phyloP scores from a whole-genome alignment of 202 grass and related monocot genomes.

The Musa balbisiana region DNA sequence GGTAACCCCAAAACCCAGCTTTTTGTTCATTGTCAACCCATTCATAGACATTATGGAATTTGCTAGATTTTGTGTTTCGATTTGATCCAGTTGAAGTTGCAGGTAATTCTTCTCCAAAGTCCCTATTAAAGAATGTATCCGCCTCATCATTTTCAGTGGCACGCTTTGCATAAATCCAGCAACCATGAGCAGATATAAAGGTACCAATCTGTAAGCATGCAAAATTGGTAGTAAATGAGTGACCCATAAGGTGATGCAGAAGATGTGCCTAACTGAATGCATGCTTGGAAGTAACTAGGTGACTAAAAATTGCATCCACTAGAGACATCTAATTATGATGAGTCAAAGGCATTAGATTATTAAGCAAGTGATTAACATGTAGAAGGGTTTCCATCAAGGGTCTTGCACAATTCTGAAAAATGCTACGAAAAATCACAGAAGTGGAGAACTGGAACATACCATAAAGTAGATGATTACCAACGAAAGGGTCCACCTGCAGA shows the following conservation, averaged over 20 bases:
- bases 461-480: conserved; percentile 68
- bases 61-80: conserved; percentile 10
- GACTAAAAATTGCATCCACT: too few relatives aligned
- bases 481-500: conserved; percentile 84
- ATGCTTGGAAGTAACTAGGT: background rate
- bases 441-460: conserved; percentile 32
- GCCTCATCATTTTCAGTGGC: background rate
- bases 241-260: background rate
- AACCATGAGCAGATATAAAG: conserved; percentile 17
- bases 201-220: conserved; percentile 9
- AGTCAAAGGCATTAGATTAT: background rate
- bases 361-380: background rate
- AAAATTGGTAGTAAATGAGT: background rate
- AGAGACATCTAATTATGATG: too few relatives aligned
- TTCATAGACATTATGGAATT: background rate
- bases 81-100: conserved; percentile 1
- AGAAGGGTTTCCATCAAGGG: background rate
- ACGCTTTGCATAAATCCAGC: conserved; percentile 9
- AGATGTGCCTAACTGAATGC: background rate
- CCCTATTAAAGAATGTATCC: conserved; percentile 6
- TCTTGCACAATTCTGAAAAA: background rate
- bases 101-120: conserved; percentile 8
- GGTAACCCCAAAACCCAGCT: conserved; percentile 21
- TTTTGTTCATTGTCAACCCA: background rate
- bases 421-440: background rate